These are phyloP conservation scores for Ostreobium quekettii DNA, from an alignment of 139 green algal genomes.

Conservation along the genomic window DNA sequence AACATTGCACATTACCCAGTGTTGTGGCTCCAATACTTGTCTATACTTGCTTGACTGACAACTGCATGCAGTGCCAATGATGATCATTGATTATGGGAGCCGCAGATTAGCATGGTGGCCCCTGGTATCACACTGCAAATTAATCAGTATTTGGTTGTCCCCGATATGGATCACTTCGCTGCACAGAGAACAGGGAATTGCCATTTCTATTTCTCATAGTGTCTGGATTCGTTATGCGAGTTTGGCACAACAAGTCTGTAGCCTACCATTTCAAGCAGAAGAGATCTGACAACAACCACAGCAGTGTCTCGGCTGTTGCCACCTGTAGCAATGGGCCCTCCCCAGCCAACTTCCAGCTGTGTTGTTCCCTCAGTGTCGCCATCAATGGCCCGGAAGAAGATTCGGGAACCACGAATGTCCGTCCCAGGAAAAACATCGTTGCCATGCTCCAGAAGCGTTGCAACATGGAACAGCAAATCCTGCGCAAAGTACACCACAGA, in stretches of 20 bases:
- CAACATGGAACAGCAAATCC: conserved; percentile 2
- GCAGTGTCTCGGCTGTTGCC: not conserved
- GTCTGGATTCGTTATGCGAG: too few species aligned
- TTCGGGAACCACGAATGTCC: not conserved
- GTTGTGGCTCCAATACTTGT: too few species aligned
- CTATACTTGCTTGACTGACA: too few species aligned
- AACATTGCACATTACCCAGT: too few species aligned
- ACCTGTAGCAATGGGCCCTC: not conserved
- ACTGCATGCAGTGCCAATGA: too few species aligned
- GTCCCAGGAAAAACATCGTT: conserved; percentile 14
- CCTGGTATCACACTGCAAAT: too few species aligned
- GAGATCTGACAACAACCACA: not conserved
- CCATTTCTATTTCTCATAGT: too few species aligned
- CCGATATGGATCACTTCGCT: not conserved
- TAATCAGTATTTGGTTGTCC: not conserved
- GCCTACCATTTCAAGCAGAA: not conserved
- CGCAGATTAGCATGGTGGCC: too few species aligned
- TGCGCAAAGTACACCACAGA: not conserved
- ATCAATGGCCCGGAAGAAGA: conserved; percentile 5
- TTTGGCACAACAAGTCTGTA: not conserved
- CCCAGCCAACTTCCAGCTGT: conserved; percentile 7
- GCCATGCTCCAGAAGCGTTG: not conserved
- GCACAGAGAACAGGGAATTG: not conserved
- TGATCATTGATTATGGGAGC: too few species aligned
- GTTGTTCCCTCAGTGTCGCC: not conserved